Base-by-base conservation (phyloP, 768 basidiomycete genomes). In the Crepidotus variabilis region DNA sequence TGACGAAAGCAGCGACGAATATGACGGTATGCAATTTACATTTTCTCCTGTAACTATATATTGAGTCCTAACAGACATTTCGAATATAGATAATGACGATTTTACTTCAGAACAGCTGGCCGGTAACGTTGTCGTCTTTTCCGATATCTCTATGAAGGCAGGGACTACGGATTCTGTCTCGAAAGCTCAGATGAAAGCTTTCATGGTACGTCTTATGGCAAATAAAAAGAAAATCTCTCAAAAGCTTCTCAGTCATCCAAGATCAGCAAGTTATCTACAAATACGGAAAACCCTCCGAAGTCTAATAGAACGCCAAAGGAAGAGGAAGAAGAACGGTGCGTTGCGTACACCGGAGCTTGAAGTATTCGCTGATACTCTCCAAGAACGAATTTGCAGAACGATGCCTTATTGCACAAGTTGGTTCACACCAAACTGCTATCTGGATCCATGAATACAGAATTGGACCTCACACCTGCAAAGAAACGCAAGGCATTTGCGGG, bases 381-480 rank as follows among this genome's bases (percentile, higher is more conserved):
- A 46, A 94, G 92, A 50, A 82, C 87, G 18, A 89, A 90, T 67
- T 71, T 75, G 9, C 84, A 88, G 60, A 93, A 94, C 52, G 92
- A 94, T 65, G 86, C 84, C 0, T 69, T 88, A 22, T 78, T 94
- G 13, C 90, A 92, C 67, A 85, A 83, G 51, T 75, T 94, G 5
- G 80, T 94, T 14, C 92, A 94, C 66, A 92, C 91, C 0, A 79
- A 86, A 60, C 72, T 94, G 4, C 74, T 94, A 6, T 88, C 92
- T 8, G 90, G 88, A 9, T 90, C 88, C 5, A 69, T 87, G 7
- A 78, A 85, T 64, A 71, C 80, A 1, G 84, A 86, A 2, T 73
- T 90, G 16, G 67, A 85, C 55, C 63, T 89, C 53, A 78, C 81
- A 16, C 80, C 86, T 23, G 88, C 87, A 4, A 79, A 90, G 60